Percentiles rank a stretch among this genome's conserved stretches.
phyloP scores from a whole-genome alignment of 2,329 filamentous ascomycete genomes.

The Ustulina deusta region DNA sequence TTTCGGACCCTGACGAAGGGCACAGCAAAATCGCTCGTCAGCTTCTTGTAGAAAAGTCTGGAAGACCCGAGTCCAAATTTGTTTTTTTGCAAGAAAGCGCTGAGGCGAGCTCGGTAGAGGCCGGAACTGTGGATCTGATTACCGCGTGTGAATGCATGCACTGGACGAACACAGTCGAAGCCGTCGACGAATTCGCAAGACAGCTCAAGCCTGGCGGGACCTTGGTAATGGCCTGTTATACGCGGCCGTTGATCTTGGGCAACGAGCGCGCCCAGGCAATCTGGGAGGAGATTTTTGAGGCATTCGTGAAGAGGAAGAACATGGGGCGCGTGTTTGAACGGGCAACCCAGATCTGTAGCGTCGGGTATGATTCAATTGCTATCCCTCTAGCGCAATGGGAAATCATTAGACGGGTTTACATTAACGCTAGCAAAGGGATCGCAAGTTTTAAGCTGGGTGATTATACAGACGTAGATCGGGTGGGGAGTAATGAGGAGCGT shows the following conservation, averaged over 20 bases:
- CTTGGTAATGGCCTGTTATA: constrained; percentile 42
- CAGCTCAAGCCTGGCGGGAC: constrained; percentile 44
- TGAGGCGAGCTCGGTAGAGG: constrained; percentile 43
- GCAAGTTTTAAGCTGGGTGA: constrained; percentile 26
- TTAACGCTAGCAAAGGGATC: constrained; percentile 31
- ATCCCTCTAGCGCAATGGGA: constrained; percentile 38
- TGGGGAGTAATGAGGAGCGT: constrained; percentile 34
- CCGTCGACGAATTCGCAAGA: constrained; percentile 44
- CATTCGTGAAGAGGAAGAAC: background rate
- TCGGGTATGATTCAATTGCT: constrained; percentile 15
- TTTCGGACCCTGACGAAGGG: constrained; percentile 49
- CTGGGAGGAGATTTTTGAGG: constrained; percentile 32
- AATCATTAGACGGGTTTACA: constrained; percentile 38
- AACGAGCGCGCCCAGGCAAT: constrained; percentile 25
- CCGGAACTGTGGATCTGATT: constrained; percentile 41
- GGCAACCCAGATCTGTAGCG: constrained; percentile 3
- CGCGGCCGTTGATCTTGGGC: constrained; percentile 28
- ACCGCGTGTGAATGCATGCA: constrained; percentile 46
- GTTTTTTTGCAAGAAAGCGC: constrained; percentile 46
- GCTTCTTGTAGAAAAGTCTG: constrained; percentile 38
- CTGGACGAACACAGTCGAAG: constrained; percentile 41
- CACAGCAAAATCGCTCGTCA: constrained; percentile 42
- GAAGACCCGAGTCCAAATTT: constrained; percentile 40
- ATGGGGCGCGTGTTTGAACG: background rate
- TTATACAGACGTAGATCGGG: constrained; percentile 20